These are phyloP conservation scores for Gremmenia infestans DNA, from an alignment of 2,329 filamentous ascomycete genomes.

Conservation along the genomic window DNA sequence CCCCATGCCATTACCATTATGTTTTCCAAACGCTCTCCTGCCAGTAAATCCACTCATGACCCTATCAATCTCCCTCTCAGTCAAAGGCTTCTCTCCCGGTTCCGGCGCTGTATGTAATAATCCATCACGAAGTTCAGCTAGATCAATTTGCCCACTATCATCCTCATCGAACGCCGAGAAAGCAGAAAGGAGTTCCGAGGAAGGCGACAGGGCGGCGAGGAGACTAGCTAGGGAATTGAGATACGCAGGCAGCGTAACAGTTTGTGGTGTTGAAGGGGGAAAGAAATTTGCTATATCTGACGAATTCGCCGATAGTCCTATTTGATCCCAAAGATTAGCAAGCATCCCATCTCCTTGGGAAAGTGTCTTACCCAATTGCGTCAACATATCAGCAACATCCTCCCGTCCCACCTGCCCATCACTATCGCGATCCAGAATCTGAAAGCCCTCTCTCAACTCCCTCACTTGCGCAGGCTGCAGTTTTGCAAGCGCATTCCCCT, in stretches of 20 bases:
- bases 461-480: conserved; percentile 78
- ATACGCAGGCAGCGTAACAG: conserved; percentile 79
- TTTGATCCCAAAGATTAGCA: conserved; percentile 3
- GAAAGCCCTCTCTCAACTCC: conserved; percentile 86
- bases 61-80: conserved; percentile 72
- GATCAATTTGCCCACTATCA: conserved; percentile 87
- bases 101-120: conserved; percentile 78
- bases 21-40: conserved; percentile 73
- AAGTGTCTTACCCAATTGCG: conserved; percentile 62
- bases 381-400: conserved; percentile 82
- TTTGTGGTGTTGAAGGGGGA: conserved; percentile 63
- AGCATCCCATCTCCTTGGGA: background rate
- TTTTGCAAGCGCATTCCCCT: conserved; percentile 57
- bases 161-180: conserved; percentile 95
- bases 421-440: conserved; percentile 85
- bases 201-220: conserved; percentile 69
- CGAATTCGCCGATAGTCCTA: conserved; percentile 68
- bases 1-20: conserved; percentile 41
- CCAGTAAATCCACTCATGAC: conserved; percentile 85
- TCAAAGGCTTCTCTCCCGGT: conserved; percentile 58
- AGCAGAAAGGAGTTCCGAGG: conserved; percentile 77
- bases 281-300: conserved; percentile 79
- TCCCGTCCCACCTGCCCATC: conserved; percentile 78
- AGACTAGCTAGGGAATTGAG: conserved; percentile 75
- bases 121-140: conserved; percentile 76